Base-by-base conservation (phyloP, 768 basidiomycete genomes). In the Sistotremastrum niveocremeum region DNA sequence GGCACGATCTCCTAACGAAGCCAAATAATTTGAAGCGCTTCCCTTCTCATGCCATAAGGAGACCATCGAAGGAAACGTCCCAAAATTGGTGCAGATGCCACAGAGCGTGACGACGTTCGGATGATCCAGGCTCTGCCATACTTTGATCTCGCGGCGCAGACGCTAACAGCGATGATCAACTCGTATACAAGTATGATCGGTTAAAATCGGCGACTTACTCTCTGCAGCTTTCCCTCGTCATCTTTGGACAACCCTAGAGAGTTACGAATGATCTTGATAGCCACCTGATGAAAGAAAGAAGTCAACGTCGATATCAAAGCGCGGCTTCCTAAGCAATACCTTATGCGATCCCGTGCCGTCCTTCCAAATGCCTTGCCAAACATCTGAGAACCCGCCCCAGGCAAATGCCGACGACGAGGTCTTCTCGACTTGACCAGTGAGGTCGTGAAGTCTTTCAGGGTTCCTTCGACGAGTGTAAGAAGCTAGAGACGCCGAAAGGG, bases 81-180 rank as follows among this genome's bases (percentile, higher is more conserved):
- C 49, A 39, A 49, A 49, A 5, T 45, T 45, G 11, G 34, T 35
- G 36, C 48, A 49, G 10, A 40, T 50, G 4, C 50, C 50, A 32
- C 35, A 45, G 11, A 51, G 33, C n/a, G 35, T 41, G 12, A 49
- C 48, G 10, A 51, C 47, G 37, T 51, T 49, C 33, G 40, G 42
- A 33, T 51, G 50, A 11, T 48, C 36, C 11, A 51, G 39, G n/a
- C 39, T 42, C 39, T 44, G 42, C 48, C 48, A 49, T 10, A 51
- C 48, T 7, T 48, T 40, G 29, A 51, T 43, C 41, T 51, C 50
- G 20, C 20, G 20, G 20, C 20, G 20, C 20, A 20, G 20, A 20
- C 20, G 20, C 20, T 20, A 20, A 20, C 2, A 20, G 1, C 1
- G 2, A 20, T 2, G 20, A 20, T 20, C 20, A 20, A 20, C 20